Base-by-base conservation (phyloP, 129 eudicot genomes). In the Arctium lappa region DNA sequence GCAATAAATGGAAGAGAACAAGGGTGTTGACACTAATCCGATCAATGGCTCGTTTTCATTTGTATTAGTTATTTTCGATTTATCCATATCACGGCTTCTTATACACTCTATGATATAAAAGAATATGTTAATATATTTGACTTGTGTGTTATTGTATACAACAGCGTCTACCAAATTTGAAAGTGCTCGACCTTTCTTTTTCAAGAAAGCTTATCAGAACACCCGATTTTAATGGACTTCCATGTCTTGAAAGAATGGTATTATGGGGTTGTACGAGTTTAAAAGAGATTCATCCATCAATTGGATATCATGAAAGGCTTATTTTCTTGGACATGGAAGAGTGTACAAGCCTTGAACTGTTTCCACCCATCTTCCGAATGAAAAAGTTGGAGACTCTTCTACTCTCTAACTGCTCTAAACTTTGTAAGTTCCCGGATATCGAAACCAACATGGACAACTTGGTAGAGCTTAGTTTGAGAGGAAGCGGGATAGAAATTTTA, bases 281-380 rank as follows among this genome's bases (percentile, higher is more conserved):
- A 69, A 38, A 46, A 38, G 79, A 81, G 71, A 50, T 72, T 1
- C 73, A 81, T 53, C 68, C 68, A n/a, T 60, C 68, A 60, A 60
- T 60, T 60, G 68, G 68, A n/a, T 60, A 60, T n/a, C 68, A 60
- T n/a, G 68, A 60, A 60, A 60, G 29, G 29, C 68, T 60, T 60
- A 5, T 16, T 60, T 60, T 16, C 29, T 0, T 12, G 29, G 78
- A 8, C 31, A n/a, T 81, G 79, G 79, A 1, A 46, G 1, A 1
- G 0, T 60, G 68, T 60, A 16, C 0, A 16, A 16, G 68, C 68
- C 68, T 60, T 16, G 68, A 60, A 60, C 0, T 16, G 5, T 60
- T 60, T 60, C 68, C 68, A 60, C 68, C 68, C 8, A 60, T 60
- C 27, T 4, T 60, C 68, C 29, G 68, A 0, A 16, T 60, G 68